phyloP scores from a whole-genome alignment of 495 filamentous ascomycete genomes.

The Daldinia loculata region DNA sequence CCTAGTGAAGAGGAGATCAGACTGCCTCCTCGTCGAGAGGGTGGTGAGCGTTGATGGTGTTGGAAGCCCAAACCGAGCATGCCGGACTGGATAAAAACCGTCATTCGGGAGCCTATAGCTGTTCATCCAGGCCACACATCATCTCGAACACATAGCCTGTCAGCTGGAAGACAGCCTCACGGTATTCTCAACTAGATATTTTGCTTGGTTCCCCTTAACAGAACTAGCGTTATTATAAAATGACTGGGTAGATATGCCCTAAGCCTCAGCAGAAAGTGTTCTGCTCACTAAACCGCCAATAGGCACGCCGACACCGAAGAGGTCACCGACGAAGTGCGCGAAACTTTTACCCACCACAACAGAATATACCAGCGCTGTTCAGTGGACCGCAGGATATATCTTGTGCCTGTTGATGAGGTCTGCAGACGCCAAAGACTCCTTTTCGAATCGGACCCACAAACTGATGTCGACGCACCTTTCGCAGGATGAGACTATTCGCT shows the following conservation, averaged over 20 bases:
- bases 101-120: constrained; percentile 34
- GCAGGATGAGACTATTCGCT: constrained; percentile 83
- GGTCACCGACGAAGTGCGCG: constrained; percentile 58
- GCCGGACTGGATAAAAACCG: constrained; percentile 41
- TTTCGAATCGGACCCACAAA: constrained; percentile 26
- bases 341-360: constrained; percentile 71
- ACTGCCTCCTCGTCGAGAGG: constrained; percentile 62
- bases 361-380: constrained; percentile 78
- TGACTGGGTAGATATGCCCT: constrained; percentile 45
- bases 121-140: constrained; percentile 27
- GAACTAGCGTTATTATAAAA: constrained; percentile 26
- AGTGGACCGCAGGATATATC: constrained; percentile 75
- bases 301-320: constrained; percentile 48
- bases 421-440: constrained; percentile 25
- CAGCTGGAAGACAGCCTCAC: constrained; percentile 25
- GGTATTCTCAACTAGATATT: constrained; percentile 28
- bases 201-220: constrained; percentile 22
- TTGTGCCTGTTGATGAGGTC: constrained; percentile 87
- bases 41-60: constrained; percentile 38
- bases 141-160: constrained; percentile 23
- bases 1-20: constrained; percentile 48
- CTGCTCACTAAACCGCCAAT: constrained; percentile 36
- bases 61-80: constrained; percentile 36
- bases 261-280: constrained; percentile 22
- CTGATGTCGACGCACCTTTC: constrained; percentile 36